phyloP scores from a whole-genome alignment of 768 basidiomycete genomes.

The Russula sp. region DNA sequence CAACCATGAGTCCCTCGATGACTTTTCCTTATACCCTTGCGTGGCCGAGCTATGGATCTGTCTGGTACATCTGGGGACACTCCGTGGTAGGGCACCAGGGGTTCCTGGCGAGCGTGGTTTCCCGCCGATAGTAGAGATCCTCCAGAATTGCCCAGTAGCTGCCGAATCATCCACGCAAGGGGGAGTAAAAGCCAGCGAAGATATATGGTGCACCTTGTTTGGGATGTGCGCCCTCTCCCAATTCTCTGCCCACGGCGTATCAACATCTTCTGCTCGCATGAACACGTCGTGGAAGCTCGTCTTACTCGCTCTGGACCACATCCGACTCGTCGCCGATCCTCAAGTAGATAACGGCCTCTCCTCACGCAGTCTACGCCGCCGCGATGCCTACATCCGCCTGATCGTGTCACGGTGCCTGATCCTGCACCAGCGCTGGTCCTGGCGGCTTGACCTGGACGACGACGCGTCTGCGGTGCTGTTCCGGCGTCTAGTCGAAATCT shows the following conservation, averaged over 20 bases:
- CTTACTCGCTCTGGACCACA: constrained; percentile 51
- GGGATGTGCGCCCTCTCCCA: constrained; percentile 73
- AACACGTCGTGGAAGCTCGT: constrained; percentile 67
- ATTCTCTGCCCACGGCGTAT: constrained; percentile 58
- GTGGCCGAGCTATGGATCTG: constrained; percentile 73
- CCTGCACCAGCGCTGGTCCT: constrained; percentile 74
- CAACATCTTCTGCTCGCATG: constrained; percentile 42
- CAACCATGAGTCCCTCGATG: constrained; percentile 38
- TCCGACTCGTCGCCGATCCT: constrained; percentile 53
- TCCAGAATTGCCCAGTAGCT: constrained; percentile 40
- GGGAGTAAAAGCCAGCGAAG: constrained; percentile 54
- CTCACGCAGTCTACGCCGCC: constrained; percentile 44
- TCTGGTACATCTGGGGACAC: constrained; percentile 48
- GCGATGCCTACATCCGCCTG: constrained; percentile 68
- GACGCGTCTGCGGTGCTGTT: constrained; percentile 56
- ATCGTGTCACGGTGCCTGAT: constrained; percentile 70
- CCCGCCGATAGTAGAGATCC: constrained; percentile 43
- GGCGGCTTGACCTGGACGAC: constrained; percentile 61
- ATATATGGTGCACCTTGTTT: constrained; percentile 69
- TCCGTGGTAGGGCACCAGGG: constrained; percentile 24
- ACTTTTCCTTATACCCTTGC: constrained; percentile 41
- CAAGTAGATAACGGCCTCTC: constrained; percentile 43
- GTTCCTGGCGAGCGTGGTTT: constrained; percentile 34
- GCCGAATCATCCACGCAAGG: constrained; percentile 30
- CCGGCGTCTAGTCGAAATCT: constrained; percentile 63